Base-by-base conservation (phyloP, 768 basidiomycete genomes). In the Dioszegia crocea region DNA sequence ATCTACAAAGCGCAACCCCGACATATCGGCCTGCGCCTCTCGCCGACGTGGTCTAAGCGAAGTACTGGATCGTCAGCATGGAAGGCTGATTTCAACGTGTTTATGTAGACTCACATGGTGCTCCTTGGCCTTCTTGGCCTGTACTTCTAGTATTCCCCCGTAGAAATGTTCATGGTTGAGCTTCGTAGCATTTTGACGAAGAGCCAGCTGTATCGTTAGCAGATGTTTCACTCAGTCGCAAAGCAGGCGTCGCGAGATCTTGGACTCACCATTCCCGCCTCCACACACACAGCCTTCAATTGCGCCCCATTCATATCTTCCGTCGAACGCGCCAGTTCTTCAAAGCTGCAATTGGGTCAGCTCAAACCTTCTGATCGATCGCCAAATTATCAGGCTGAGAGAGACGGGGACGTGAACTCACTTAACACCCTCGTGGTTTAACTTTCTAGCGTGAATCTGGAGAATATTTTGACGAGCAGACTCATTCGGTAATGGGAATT, bases 71-170 rank as follows among this genome's bases (percentile, higher is more conserved):
- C 33, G 14, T 33, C 33, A 33, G 33, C 33, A 33, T 14, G 8
- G 33, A n/a, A n/a, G n/a, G n/a, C n/a, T n/a, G n/a, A n/a, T n/a
- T n/a, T n/a, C n/a, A n/a, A n/a, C n/a, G n/a, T 75, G 39, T 33
- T 49, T 30, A 6, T 9, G 30, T 1, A 36, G 56, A 72, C 75
- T 66, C 52, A 75, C 75, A 57, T 75, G 74, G 74, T 97, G 85
- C 73, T 90, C 87, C 74, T 98, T 98, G 85, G 98, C 98, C 85
- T 99, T 99, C 86, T 97, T 93, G 79, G 90, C 91, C 84, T 98
- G 94, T 57, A 98, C 79, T 87, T 97, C 78, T 50, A 77, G 56
- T 41, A 76, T 56, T 64, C 76, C 60, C 47, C 87, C 89, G 74
- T 97, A 79, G 83, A 96, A 98, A 76, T 98, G 92, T 77, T 99